phyloP scores from a whole-genome alignment of 1,284 basidiomycete genomes.

The Apiotrichum gamsii region DNA sequence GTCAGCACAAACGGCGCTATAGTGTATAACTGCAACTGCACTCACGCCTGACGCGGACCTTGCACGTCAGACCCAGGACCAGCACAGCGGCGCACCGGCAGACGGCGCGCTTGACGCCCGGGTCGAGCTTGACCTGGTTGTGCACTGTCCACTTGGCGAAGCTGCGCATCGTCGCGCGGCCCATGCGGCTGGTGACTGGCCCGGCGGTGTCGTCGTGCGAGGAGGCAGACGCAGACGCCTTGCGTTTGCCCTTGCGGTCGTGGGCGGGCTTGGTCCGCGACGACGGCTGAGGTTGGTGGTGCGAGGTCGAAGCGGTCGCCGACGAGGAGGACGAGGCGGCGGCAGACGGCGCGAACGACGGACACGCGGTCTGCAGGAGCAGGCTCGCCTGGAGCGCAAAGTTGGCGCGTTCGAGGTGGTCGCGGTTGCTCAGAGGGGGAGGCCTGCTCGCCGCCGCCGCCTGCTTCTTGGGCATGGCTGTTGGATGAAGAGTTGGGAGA shows the following conservation, averaged over 20 bases:
- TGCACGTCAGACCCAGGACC: constrained; percentile 36
- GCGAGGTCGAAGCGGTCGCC: neutral
- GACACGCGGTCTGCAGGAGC: constrained; percentile 23
- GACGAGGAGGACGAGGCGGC: neutral
- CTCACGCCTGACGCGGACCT: constrained; percentile 35
- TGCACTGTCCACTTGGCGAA: constrained; percentile 32
- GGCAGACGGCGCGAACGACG: no score
- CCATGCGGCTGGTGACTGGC: no score
- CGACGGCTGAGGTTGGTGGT: neutral
- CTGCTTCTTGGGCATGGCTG: no score
- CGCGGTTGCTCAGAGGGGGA: no score
- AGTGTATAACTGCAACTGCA: neutral
- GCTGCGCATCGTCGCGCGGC: constrained; percentile 11
- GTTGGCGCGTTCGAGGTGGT: constrained; percentile 40
- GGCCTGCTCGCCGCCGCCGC: no score
- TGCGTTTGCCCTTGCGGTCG: constrained; percentile 4
- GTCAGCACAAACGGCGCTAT: no score
- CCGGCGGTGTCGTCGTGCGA: neutral
- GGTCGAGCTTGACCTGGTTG: constrained; percentile 41
- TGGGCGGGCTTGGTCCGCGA: neutral
- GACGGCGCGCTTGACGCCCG: constrained; percentile 31
- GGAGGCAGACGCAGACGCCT: no score
- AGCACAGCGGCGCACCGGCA: constrained; percentile 38
- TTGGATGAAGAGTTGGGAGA: no score
- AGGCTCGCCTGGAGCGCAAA: constrained; percentile 39